Conservation (phyloP, 1,284 basidiomycete genomes). For the Caloboletus firmus region DNA sequence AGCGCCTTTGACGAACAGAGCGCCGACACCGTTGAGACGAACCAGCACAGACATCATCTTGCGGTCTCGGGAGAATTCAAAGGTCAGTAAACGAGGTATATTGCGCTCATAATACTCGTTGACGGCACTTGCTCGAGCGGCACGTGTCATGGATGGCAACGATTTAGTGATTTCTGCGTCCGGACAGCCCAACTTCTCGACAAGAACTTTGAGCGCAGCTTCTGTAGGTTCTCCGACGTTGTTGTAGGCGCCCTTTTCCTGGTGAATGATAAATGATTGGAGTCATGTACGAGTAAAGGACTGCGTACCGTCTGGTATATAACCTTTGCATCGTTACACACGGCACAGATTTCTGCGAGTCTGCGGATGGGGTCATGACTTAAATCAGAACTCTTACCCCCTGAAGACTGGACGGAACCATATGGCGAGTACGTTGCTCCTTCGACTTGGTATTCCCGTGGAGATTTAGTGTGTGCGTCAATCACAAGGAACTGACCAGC, state of each 20-base stretch:
- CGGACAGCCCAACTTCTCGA: slow-evolving; percentile 80
- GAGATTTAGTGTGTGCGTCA: slow-evolving; percentile 50
- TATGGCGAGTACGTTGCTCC: slow-evolving; percentile 88
- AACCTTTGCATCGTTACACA: slow-evolving; percentile 92
- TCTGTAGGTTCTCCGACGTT: slow-evolving; percentile 98
- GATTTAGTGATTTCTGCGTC: slow-evolving; percentile 56
- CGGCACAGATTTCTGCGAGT: slow-evolving; percentile 84
- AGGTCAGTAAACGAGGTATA: slow-evolving; percentile 83
- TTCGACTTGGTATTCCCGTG: slow-evolving; percentile 78
- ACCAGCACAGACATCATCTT: slow-evolving; percentile 99
- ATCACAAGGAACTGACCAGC: slow-evolving; percentile 69
- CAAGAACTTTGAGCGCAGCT: slow-evolving; percentile 90
- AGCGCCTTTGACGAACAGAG: slow-evolving; percentile 92
- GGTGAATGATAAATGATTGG: slow-evolving; percentile 14
- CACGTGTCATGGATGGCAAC: slow-evolving; percentile 56
- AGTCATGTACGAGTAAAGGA: background rate
- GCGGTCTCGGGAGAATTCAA: slow-evolving; percentile 97
- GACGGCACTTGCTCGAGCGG: slow-evolving; percentile 76
- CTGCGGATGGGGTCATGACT: slow-evolving; percentile 74
- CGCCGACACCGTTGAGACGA: slow-evolving; percentile 55
- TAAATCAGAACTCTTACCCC: slow-evolving; percentile 62
- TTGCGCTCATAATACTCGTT: slow-evolving; percentile 78
- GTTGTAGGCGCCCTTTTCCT: slow-evolving; percentile 79
- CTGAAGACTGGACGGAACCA: slow-evolving; percentile 68
- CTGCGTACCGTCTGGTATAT: slow-evolving; percentile 73